A percentile compares a stretch with the other conserved stretches of the same genome.
These are phyloP conservation scores for Didymellaceae sp. DNA, from an alignment of 2,329 filamentous ascomycete genomes.

Conservation along the genomic window DNA sequence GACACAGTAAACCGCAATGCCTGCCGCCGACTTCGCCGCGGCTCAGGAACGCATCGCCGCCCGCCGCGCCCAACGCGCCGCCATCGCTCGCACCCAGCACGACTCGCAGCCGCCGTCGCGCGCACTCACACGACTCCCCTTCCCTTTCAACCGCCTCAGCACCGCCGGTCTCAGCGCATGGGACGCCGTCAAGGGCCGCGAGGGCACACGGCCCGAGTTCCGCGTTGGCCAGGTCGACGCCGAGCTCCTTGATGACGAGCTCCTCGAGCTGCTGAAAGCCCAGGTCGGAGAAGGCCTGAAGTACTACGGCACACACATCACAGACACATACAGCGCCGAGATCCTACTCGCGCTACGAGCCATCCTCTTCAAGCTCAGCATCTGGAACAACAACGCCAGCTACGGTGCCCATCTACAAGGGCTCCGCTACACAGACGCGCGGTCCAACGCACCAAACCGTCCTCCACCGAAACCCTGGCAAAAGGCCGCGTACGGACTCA, in stretches of 20 bases:
- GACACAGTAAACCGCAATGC: constrained; percentile 30
- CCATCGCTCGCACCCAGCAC: constrained; percentile 61
- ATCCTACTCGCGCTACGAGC: constrained; percentile 79
- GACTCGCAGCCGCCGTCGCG: constrained; percentile 54
- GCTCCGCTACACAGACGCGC: constrained; percentile 85
- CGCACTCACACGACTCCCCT: constrained; percentile 51
- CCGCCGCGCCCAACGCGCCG: constrained; percentile 78
- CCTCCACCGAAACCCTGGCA: constrained; percentile 79
- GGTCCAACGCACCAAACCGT: constrained; percentile 60
- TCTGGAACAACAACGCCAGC: constrained; percentile 96
- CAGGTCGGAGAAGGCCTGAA: constrained; percentile 89
- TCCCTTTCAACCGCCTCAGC: constrained; percentile 66
- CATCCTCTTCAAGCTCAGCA: constrained; percentile 88
- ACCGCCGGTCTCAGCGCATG: constrained; percentile 62
- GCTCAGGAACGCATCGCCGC: constrained; percentile 86
- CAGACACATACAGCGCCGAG: constrained; percentile 87
- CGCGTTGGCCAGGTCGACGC: constrained; percentile 96
- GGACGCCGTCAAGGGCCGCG: constrained; percentile 74
- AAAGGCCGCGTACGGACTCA: constrained; percentile 80
- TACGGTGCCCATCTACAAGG: constrained; percentile 95
- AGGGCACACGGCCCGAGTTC: constrained; percentile 84
- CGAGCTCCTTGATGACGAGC: constrained; percentile 91
- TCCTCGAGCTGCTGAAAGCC: constrained; percentile 81
- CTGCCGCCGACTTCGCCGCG: constrained; percentile 76
- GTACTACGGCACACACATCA: constrained; percentile 77